Conservation (phyloP, 345 rosid genomes). For the Eucalyptus erythrocorys region DNA sequence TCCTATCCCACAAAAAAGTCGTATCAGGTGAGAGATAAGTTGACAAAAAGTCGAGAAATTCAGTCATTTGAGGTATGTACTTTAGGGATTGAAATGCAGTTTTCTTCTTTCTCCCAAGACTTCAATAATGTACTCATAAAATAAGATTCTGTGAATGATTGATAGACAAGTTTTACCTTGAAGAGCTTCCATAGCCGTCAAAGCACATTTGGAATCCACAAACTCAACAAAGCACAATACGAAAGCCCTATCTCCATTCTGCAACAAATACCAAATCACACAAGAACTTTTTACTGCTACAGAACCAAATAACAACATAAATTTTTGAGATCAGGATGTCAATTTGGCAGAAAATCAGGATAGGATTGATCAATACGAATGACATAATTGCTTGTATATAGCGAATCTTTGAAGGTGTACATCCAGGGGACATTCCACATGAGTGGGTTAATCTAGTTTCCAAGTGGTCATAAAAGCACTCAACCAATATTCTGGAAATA, state of each 20-base stretch:
- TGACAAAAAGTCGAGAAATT: not conserved
- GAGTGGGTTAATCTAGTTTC: not conserved
- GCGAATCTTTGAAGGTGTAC: not conserved
- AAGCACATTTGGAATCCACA: slow-evolving; percentile 28
- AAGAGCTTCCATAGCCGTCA: slow-evolving; percentile 46
- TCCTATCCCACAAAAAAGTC: not conserved
- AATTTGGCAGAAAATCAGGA: not conserved
- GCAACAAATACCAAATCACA: not conserved
- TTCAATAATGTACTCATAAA: not conserved
- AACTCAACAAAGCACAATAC: slow-evolving; percentile 59
- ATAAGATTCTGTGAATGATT: not conserved
- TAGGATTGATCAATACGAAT: not conserved
- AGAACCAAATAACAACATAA: not conserved
- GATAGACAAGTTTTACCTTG: slow-evolving; percentile 21
- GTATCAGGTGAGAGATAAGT: not conserved
- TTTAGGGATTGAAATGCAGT: not conserved
- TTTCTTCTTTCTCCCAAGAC: not conserved
- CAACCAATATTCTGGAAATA: not conserved
- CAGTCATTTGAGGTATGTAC: not conserved
- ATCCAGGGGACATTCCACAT: not conserved
- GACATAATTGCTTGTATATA: not conserved
- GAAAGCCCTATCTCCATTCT: slow-evolving; percentile 37
- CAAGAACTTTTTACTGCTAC: not conserved
- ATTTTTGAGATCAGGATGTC: not conserved
- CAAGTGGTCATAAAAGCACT: not conserved